phyloP scores from a whole-genome alignment of 1,139 yeast genomes.

The Scheffersomyces segobiensis region DNA sequence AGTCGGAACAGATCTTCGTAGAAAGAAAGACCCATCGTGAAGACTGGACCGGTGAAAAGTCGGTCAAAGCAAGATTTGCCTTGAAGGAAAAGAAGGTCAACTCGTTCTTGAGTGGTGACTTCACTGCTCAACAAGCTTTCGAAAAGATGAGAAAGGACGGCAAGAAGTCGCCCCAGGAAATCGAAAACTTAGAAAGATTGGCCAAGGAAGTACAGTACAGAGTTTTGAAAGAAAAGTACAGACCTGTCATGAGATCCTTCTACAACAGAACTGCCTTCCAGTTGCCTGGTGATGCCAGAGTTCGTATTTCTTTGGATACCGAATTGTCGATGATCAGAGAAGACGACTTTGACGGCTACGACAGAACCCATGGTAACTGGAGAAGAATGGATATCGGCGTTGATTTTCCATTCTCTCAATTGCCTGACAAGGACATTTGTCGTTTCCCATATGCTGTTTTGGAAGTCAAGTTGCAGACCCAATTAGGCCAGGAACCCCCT shows the following conservation, averaged over 20 bases:
- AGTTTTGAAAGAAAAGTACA: conserved; percentile 73
- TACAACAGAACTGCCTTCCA: conserved; percentile 98
- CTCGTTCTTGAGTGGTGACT: conserved; percentile 76
- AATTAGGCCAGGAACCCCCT: conserved; percentile 98
- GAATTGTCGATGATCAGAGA: conserved; percentile 95
- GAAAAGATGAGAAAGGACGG: conserved; percentile 93
- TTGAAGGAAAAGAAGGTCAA: conserved; percentile 90
- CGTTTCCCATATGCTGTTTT: conserved; percentile 96
- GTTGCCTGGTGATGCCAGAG: conserved; percentile 98
- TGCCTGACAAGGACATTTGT: conserved; percentile 81
- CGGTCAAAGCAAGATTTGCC: conserved; percentile 94
- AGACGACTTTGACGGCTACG: conserved; percentile 91
- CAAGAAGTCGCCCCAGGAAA: conserved; percentile 81
- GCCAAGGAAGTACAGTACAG: conserved; percentile 94
- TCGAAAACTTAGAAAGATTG: conserved; percentile 86
- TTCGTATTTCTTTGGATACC: conserved; percentile 94
- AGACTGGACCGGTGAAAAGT: conserved; percentile 99
- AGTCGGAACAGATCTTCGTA: conserved; percentile 85
- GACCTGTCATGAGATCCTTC: conserved; percentile 95
- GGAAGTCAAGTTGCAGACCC: conserved; percentile 96
- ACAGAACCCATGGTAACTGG: conserved; percentile 93
- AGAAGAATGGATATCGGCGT: conserved; percentile 98
- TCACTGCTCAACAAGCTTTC: conserved; percentile 85
- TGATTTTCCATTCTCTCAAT: conserved; percentile 88
- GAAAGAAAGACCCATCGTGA: conserved; percentile 98